These are phyloP conservation scores for Acorus calamus DNA, from an alignment of 106 monocot genomes.

Conservation along the genomic window DNA sequence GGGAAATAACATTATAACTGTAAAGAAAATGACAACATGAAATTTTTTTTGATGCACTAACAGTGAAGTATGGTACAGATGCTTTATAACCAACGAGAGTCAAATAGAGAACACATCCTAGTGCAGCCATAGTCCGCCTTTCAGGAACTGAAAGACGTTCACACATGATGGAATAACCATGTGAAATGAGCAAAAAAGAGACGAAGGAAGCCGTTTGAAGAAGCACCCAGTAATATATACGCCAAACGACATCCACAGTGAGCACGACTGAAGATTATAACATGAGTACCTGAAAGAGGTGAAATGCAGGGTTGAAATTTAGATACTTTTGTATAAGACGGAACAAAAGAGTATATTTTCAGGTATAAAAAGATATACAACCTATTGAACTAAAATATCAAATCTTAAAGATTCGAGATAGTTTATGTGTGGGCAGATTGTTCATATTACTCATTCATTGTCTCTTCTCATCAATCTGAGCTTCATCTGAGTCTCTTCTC, in stretches of 20 bases:
- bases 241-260: slow-evolving; percentile 93
- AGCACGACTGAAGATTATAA: slow-evolving; percentile 64
- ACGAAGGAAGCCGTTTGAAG: slow-evolving; percentile 78
- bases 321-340: too few species aligned
- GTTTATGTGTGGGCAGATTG: too few species aligned
- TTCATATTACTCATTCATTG: too few species aligned
- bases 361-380: too few species aligned
- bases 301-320: neutral
- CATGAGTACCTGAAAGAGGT: slow-evolving; percentile 73
- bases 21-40: neutral
- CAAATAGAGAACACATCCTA: slow-evolving; percentile 61
- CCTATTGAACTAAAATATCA: too few species aligned
- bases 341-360: too few species aligned
- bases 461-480: too few species aligned
- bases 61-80: slow-evolving; percentile 73
- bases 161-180: slow-evolving; percentile 86
- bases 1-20: neutral
- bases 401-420: too few species aligned
- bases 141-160: slow-evolving; percentile 72
- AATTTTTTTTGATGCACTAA: slow-evolving; percentile 19
- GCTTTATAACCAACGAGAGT: slow-evolving; percentile 73
- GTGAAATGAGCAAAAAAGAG: slow-evolving; percentile 78
- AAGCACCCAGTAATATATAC: slow-evolving; percentile 76
- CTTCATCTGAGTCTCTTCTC: too few species aligned
- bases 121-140: slow-evolving; percentile 48